These are phyloP conservation scores for Hordeum pubiflorum DNA, from an alignment of 202 grass and related monocot species.

Conservation along the genomic window DNA sequence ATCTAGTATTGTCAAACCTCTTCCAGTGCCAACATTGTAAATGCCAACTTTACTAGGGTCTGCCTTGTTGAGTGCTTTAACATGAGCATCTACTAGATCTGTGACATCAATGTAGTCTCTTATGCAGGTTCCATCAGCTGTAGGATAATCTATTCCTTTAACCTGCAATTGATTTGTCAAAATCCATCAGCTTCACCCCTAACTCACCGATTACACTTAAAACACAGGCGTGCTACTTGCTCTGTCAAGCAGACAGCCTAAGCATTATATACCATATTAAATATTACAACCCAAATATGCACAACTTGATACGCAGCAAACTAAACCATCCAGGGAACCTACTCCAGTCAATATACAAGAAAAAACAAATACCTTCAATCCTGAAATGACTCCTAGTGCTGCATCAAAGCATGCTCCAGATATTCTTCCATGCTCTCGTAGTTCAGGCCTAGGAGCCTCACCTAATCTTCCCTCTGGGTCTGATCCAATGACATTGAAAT, in stretches of 20 bases:
- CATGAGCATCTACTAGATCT: constrained; percentile 95
- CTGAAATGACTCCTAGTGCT: constrained; percentile 69
- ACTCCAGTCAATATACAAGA: not conserved
- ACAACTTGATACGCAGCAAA: not conserved
- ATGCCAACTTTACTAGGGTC: constrained; percentile 75
- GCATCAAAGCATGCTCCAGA: constrained; percentile 97
- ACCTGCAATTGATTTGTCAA: constrained; percentile 40
- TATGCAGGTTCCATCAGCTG: constrained; percentile 82
- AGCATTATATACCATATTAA: not conserved
- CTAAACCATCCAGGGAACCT: not conserved
- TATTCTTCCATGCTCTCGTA: constrained; percentile 90
- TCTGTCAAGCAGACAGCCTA: not conserved
- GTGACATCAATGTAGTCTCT: constrained; percentile 99
- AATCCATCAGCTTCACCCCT: constrained; percentile 7
- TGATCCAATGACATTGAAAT: constrained; percentile 97
- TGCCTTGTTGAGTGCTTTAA: constrained; percentile 89
- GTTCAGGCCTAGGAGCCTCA: constrained; percentile 85
- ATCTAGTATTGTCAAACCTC: constrained; percentile 43
- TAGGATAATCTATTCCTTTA: constrained; percentile 85
- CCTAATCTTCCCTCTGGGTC: constrained; percentile 93
- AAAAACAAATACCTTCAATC: constrained; percentile 55
- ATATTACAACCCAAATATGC: not conserved
- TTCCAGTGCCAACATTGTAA: constrained; percentile 98
- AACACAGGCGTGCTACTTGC: not conserved
- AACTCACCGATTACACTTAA: not conserved